Percentiles rank a stretch among this genome's conserved stretches.
Conservation (phyloP, 2,329 filamentous ascomycete species). For the Sarocladium oryzae region DNA sequence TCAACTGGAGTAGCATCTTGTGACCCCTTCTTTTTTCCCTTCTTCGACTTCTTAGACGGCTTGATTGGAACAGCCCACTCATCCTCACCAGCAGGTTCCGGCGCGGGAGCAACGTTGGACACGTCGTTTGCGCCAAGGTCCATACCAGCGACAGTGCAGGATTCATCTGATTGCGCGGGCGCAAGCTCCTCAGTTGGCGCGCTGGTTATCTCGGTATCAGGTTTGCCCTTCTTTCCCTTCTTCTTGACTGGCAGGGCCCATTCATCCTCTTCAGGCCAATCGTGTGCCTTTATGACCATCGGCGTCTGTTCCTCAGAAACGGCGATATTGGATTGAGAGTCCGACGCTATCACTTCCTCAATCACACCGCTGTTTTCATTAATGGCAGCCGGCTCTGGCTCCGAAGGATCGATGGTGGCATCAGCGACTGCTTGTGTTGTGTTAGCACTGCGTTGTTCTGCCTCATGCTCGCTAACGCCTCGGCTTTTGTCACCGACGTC, state of each 20-base stretch:
- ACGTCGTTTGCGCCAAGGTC: not conserved
- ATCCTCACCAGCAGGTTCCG: not conserved
- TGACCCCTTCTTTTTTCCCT: conserved; percentile 22
- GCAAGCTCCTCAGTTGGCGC: not conserved
- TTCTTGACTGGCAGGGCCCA: conserved; percentile 17
- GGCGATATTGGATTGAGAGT: too few species aligned
- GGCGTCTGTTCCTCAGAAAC: not conserved
- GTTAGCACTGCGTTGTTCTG: too few species aligned
- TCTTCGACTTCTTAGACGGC: conserved; percentile 19
- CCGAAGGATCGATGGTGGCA: too few species aligned
- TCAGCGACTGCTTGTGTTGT: too few species aligned
- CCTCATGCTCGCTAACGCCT: too few species aligned
- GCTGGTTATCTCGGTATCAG: not conserved
- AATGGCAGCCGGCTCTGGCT: too few species aligned
- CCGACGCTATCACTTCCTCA: not conserved
- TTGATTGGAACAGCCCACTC: not conserved
- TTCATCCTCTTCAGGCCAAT: not conserved
- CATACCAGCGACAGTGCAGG: not conserved
- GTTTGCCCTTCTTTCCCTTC: conserved; percentile 24
- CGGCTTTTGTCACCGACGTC: too few species aligned
- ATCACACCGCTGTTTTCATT: too few species aligned
- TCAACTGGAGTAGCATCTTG: not conserved
- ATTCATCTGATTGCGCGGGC: not conserved
- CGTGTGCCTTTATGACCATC: not conserved
- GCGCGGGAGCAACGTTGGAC: not conserved